Conservation (phyloP, 169 alveolate species). For the Miamiensis avidus region DNA sequence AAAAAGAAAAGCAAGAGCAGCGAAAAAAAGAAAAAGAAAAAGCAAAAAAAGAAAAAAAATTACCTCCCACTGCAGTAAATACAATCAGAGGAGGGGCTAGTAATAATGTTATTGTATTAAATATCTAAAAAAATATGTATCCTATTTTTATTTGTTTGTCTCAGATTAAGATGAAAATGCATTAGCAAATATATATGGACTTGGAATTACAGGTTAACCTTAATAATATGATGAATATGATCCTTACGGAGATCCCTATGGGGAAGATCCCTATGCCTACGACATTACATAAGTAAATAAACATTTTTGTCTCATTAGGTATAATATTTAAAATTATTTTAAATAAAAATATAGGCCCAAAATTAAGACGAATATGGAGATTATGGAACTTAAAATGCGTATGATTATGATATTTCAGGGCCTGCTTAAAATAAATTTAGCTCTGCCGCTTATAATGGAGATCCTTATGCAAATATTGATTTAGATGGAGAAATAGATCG, state of each 20-base stretch:
- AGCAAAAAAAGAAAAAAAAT: slow-evolving; percentile 4
- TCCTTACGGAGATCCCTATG: slow-evolving; percentile 15
- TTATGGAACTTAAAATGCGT: background rate
- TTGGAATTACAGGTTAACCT: background rate
- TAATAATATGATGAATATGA: slow-evolving; percentile 5
- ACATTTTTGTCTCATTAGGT: background rate
- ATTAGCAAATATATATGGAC: background rate
- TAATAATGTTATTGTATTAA: background rate
- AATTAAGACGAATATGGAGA: background rate
- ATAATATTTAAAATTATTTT: background rate
- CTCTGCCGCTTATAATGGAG: slow-evolving; percentile 14
- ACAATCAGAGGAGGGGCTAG: slow-evolving; percentile 18
- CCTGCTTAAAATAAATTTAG: background rate
- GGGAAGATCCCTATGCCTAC: slow-evolving; percentile 15
- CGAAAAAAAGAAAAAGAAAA: slow-evolving; percentile 4
- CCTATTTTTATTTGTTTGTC: background rate
- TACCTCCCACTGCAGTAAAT: slow-evolving; percentile 27
- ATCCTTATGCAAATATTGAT: slow-evolving; percentile 4
- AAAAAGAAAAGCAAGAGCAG: slow-evolving; percentile 3
- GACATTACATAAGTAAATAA: slow-evolving; percentile 3
- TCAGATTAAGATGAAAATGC: slow-evolving; percentile 4
- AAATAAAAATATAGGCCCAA: too few species aligned
- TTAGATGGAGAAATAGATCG: slow-evolving; percentile 1
- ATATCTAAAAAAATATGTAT: background rate
- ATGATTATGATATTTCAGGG: background rate